A percentile compares a stretch with the other conserved stretches of the same genome.
phyloP scores from a whole-genome alignment of 768 basidiomycete species.

The Porphyrellus cyaneotinctus region DNA sequence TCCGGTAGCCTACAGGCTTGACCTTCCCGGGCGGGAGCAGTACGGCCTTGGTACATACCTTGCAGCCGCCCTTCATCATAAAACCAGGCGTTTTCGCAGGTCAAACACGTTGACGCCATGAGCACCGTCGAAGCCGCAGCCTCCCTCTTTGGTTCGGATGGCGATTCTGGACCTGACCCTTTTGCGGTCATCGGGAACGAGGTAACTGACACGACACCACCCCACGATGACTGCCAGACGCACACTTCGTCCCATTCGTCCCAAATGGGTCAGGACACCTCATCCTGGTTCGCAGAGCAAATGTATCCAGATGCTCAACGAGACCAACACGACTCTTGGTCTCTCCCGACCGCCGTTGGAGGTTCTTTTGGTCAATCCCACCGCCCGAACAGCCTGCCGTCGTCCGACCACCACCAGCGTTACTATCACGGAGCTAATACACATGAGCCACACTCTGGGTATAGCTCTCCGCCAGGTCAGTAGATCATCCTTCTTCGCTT shows the following conservation, averaged over 20 bases:
- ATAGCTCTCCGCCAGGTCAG: slow-evolving; percentile 24
- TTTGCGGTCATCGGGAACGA: slow-evolving; percentile 56
- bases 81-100: slow-evolving; percentile 14
- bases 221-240: slow-evolving; percentile 21
- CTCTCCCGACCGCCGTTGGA: slow-evolving; percentile 20
- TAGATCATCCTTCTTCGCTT: neutral
- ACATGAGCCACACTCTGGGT: slow-evolving; percentile 21
- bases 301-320: slow-evolving; percentile 26
- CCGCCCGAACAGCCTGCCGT: slow-evolving; percentile 5
- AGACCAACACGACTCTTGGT: slow-evolving; percentile 28
- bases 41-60: too few relatives aligned
- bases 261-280: slow-evolving; percentile 35
- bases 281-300: slow-evolving; percentile 38
- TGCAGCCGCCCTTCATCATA: slow-evolving; percentile 6
- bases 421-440: slow-evolving; percentile 29
- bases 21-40: neutral
- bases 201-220: slow-evolving; percentile 29
- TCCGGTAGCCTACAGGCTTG: neutral
- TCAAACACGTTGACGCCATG: slow-evolving; percentile 43
- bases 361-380: slow-evolving; percentile 13
- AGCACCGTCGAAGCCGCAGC: slow-evolving; percentile 73
- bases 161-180: slow-evolving; percentile 55
- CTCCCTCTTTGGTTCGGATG: slow-evolving; percentile 68
- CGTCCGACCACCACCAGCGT: slow-evolving; percentile 27
- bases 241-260: slow-evolving; percentile 22